Conservation (phyloP, 176 grass and related monocot species). For the Canna indica region DNA sequence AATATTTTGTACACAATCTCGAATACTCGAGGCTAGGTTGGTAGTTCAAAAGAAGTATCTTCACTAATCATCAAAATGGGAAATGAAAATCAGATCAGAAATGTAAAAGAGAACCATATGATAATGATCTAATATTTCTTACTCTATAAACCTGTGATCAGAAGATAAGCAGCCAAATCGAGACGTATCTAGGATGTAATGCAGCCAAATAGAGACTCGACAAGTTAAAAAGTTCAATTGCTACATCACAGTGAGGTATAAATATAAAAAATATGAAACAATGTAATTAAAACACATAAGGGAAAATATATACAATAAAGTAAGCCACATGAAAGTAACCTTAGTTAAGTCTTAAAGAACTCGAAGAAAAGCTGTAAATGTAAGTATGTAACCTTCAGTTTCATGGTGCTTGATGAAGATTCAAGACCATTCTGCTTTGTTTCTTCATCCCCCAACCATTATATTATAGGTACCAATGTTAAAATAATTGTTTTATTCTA, state of each 20-base stretch:
- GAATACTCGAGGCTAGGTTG: neutral
- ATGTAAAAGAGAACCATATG: neutral
- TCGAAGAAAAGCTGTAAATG: neutral
- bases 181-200: neutral
- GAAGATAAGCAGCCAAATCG: neutral
- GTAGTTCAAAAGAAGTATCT: neutral
- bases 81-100: neutral
- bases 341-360: neutral
- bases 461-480: too few species aligned
- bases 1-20: neutral
- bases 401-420: neutral
- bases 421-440: neutral
- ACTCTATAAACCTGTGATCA: neutral
- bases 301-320: constrained; percentile 9
- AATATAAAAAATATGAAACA: neutral
- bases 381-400: constrained; percentile 15
- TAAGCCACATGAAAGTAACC: neutral
- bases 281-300: constrained; percentile 2
- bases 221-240: too few species aligned
- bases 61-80: neutral
- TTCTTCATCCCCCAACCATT: neutral
- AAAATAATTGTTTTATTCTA: too few species aligned
- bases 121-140: neutral
- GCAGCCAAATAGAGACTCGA: neutral
- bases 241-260: neutral